Base-by-base conservation (phyloP, 257 asterid species). In the Ligustrum vulgare region DNA sequence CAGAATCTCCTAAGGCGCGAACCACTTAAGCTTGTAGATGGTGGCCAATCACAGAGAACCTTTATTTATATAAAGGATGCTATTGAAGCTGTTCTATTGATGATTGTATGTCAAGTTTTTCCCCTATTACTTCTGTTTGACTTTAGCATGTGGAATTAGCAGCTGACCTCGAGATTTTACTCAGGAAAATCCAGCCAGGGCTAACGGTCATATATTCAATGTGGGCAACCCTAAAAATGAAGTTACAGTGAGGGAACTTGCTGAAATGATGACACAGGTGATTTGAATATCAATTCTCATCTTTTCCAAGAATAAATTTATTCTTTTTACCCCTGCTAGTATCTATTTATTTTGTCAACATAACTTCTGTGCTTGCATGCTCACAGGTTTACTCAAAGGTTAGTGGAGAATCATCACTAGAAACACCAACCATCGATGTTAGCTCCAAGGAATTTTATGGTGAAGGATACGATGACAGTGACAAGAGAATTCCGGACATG, bases 401-500 rank as follows among this genome's bases (percentile, higher is more conserved):
- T 51, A 89, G 91, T 37, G 94, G 91, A 76, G 96, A 89, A 72
- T 62, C 90, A 73, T 65, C 90, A 7, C 73, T 83, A 8, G 94
- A 84, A 45, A 64, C 80, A 8, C 91, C 96, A 32, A 89, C 96
- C 25, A 35, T 87, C 62, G 94, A 90, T 71, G 69, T 90, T 69
- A 90, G 89, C 79, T 89, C 95, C 68, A 85, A 87, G 87, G 92
- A 89, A 78, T 89, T 89, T 54, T 89, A 89, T 36, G 92, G 95
- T 7, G 95, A 86, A 77, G 92, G 95, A 45, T 89, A 89, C 20
- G 95, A 89, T 79, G 95, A 89, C 66, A 89, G 95, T 71, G 95
- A 89, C 75, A 89, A 89, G 82, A 83, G 96, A 78, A 90, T 90
- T 77, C 94, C 96, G 3, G 95, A 89, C 77, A 89, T 89, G 95